Percentiles rank a stretch among this genome's conserved stretches.
Evolutionary conservation across 2,329 filamentous ascomycete species (phyloP).

Genomic region (Coniella vitis): DNA sequence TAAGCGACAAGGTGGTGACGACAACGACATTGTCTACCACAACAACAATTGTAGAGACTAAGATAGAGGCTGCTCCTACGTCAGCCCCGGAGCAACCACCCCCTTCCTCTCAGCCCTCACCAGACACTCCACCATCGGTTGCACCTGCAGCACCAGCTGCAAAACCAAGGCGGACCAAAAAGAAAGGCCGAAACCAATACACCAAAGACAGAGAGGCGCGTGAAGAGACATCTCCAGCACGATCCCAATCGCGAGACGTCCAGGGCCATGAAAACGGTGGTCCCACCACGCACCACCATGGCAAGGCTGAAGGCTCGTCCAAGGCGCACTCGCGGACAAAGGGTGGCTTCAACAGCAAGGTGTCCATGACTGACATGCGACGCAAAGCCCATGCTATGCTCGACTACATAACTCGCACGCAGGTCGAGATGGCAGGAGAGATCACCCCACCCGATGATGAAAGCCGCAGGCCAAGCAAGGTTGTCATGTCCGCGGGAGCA

Average conservation of each 20-base stretch:
- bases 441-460: slow-evolving; percentile 36
- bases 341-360: slow-evolving; percentile 54
- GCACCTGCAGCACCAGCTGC: slow-evolving; percentile 35
- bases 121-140: slow-evolving; percentile 40
- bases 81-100: slow-evolving; percentile 26
- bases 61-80: slow-evolving; percentile 15
- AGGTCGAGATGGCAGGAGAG: slow-evolving; percentile 75
- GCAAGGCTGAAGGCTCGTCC: slow-evolving; percentile 22
- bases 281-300: slow-evolving; percentile 21
- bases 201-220: slow-evolving; percentile 64
- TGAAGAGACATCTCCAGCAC: slow-evolving; percentile 49
- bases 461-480: slow-evolving; percentile 29
- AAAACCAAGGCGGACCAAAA: slow-evolving; percentile 61
- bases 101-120: slow-evolving; percentile 37
- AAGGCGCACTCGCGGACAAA: slow-evolving; percentile 42
- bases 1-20: slow-evolving; percentile 8
- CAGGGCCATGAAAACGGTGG: slow-evolving; percentile 40
- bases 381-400: slow-evolving; percentile 76
- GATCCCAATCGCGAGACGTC: slow-evolving; percentile 47
- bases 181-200: slow-evolving; percentile 74
- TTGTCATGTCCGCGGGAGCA: slow-evolving; percentile 19
- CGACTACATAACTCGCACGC: slow-evolving; percentile 83
- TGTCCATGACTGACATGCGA: slow-evolving; percentile 84
- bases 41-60: slow-evolving; percentile 9
- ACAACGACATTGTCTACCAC: slow-evolving; percentile 15